Conservation (phyloP, 148 eudicot species). For the Polygonum maritimum region DNA sequence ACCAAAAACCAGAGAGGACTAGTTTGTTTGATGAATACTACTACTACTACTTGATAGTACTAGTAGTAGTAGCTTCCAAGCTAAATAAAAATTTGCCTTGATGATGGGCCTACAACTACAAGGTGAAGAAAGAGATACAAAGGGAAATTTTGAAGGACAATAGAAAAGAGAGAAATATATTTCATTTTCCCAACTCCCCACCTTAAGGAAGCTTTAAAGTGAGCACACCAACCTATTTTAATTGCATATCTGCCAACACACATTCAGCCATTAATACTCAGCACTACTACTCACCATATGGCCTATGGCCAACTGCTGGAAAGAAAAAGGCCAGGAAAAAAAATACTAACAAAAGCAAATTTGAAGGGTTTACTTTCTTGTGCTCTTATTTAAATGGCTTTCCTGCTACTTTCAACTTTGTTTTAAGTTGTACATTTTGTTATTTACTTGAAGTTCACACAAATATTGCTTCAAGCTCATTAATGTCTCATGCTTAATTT, state of each 20-base stretch:
- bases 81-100: not conserved
- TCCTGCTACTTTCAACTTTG: not conserved
- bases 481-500: not conserved
- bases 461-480: not conserved
- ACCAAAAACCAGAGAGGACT: not conserved
- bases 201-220: constrained; percentile 5
- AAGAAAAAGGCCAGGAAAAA: not conserved
- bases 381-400: not conserved
- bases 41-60: not conserved
- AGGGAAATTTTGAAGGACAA: not conserved
- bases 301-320: not conserved
- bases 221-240: constrained; percentile 9
- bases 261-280: constrained; percentile 5
- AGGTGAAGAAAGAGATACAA: no score
- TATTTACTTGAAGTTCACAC: not conserved
- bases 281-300: not conserved
- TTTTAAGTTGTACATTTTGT: not conserved
- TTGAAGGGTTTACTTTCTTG: not conserved
- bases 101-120: not conserved
- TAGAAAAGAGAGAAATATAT: not conserved
- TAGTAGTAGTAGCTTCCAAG: constrained; percentile 4
- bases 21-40: not conserved
- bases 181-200: constrained; percentile 5
- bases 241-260: constrained; percentile 10
- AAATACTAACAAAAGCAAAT: not conserved